phyloP scores from a whole-genome alignment of 768 basidiomycete genomes.

The Boletus edulis region DNA sequence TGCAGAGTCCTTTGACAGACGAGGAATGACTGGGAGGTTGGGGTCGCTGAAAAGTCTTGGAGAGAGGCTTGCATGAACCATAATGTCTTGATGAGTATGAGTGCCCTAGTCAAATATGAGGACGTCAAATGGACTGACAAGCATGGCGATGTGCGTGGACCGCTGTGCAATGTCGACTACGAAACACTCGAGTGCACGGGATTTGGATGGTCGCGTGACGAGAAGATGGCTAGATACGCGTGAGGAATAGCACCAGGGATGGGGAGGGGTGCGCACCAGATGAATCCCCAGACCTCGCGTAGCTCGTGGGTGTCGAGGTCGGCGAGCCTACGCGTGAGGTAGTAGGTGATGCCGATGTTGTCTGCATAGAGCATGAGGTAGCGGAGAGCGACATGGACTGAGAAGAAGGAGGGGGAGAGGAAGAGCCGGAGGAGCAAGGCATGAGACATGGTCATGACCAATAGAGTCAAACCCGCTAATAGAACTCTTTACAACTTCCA shows the following conservation, averaged over 20 bases:
- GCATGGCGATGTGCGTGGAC: constrained; percentile 93
- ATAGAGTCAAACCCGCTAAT: too few relatives aligned
- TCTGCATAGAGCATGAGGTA: constrained; percentile 81
- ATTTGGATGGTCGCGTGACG: constrained; percentile 88
- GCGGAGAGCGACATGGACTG: constrained; percentile 88
- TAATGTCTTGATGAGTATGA: constrained; percentile 59
- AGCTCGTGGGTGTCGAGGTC: constrained; percentile 68
- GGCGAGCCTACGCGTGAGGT: constrained; percentile 72
- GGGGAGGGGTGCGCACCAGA: constrained; percentile 54
- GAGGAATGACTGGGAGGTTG: constrained; percentile 73
- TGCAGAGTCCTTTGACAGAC: constrained; percentile 92
- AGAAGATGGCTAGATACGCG: constrained; percentile 74
- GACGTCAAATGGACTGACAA: constrained; percentile 58
- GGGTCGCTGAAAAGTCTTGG: constrained; percentile 58
- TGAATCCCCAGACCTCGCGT: constrained; percentile 85
- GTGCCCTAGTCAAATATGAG: constrained; percentile 9
- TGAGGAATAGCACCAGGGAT: constrained; percentile 9
- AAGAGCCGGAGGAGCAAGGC: constrained; percentile 88
- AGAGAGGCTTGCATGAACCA: constrained; percentile 99
- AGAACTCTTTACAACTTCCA: too few relatives aligned
- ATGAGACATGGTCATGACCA: constrained; percentile 53
- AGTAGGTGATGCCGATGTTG: constrained; percentile 91
- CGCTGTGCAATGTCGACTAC: constrained; percentile 85
- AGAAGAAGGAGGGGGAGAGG: constrained; percentile 89
- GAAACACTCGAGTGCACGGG: constrained; percentile 91